Evolutionary conservation across 1,284 basidiomycete genomes (phyloP).

Genomic region (Exobasidium cylindrosporum): DNA sequence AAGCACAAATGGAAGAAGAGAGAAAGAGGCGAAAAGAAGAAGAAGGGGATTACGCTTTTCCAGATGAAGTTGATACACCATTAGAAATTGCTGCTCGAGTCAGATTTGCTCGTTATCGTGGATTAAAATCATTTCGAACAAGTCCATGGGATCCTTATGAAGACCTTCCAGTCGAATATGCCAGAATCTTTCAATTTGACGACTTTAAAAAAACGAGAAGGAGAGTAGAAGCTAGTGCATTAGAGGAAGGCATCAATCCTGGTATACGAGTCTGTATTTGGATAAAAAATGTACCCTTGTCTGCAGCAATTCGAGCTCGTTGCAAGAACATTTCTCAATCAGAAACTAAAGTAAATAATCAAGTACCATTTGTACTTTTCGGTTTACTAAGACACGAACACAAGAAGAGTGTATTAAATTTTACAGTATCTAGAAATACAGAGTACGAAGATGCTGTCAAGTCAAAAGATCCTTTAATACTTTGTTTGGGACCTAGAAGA

Average conservation of each 20-base stretch:
- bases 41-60: constrained; percentile 75
- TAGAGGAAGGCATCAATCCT: constrained; percentile 40
- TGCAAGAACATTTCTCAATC: neutral
- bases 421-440: constrained; percentile 89
- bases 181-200: constrained; percentile 93
- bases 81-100: constrained; percentile 75
- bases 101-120: constrained; percentile 91
- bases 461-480: constrained; percentile 87
- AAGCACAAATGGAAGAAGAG: constrained; percentile 76
- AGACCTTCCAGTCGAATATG: constrained; percentile 90
- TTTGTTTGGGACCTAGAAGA: constrained; percentile 84
- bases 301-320: constrained; percentile 37
- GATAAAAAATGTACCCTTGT: constrained; percentile 38
- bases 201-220: constrained; percentile 84
- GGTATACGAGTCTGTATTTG: constrained; percentile 33
- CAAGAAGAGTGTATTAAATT: constrained; percentile 89
- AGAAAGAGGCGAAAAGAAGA: constrained; percentile 70
- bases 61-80: constrained; percentile 97
- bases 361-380: constrained; percentile 70
- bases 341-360: neutral
- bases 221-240: constrained; percentile 61
- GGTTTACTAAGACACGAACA: constrained; percentile 91
- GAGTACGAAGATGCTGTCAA: constrained; percentile 84
- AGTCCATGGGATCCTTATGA: constrained; percentile 97
- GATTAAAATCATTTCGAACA: constrained; percentile 86